These are phyloP conservation scores for Pterocarpus macrocarpus DNA, from an alignment of 306 rosid genomes.

Conservation along the genomic window DNA sequence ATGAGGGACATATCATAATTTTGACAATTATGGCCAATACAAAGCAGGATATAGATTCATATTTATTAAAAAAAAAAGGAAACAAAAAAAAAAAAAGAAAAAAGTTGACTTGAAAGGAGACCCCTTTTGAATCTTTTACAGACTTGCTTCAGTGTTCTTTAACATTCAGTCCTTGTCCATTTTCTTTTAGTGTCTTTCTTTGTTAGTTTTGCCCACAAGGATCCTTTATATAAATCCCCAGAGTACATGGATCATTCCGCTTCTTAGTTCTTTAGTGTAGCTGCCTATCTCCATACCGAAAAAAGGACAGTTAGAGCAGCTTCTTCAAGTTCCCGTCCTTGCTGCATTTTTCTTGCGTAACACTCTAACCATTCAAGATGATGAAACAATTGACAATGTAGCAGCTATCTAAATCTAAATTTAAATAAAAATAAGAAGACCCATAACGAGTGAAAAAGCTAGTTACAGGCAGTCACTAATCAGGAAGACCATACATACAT, in stretches of 20 bases:
- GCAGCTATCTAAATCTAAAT: slow-evolving; percentile 6
- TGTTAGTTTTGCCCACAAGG: neutral
- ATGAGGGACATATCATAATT: neutral
- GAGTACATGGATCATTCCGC: neutral
- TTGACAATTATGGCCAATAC: slow-evolving; percentile 4
- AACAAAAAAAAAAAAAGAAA: neutral
- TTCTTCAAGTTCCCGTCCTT: too few relatives aligned
- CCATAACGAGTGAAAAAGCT: neutral
- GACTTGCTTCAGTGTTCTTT: neutral
- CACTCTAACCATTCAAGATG: slow-evolving; percentile 5
- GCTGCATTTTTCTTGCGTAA: too few relatives aligned
- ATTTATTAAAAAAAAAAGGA: neutral
- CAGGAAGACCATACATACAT: slow-evolving; percentile 1
- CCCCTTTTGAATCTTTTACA: slow-evolving; percentile 2
- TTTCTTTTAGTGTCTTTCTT: slow-evolving; percentile 2
- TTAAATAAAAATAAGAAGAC: neutral
- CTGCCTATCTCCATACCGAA: neutral
- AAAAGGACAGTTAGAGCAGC: too few relatives aligned
- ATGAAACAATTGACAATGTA: neutral
- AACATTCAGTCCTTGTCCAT: neutral
- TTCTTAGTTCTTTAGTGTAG: neutral
- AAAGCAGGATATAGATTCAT: neutral
- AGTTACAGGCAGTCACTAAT: neutral
- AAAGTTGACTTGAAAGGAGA: slow-evolving; percentile 19
- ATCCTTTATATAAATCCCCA: neutral